These are phyloP conservation scores for Bothriochloa decipiens DNA, from an alignment of 176 grass and related monocot species.

Conservation along the genomic window DNA sequence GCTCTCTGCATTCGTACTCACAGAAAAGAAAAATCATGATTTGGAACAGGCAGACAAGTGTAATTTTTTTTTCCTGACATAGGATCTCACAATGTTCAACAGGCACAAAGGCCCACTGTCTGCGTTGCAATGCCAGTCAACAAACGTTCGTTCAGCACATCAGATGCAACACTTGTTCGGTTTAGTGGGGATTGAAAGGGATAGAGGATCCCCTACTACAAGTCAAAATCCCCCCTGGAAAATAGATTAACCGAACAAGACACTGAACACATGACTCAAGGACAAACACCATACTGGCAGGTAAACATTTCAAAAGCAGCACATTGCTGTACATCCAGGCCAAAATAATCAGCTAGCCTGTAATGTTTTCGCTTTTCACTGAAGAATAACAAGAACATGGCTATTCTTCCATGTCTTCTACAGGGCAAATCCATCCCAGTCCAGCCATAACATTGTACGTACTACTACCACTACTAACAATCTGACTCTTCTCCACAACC, in stretches of 20 bases:
- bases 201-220: too few species aligned
- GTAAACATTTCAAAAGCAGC: not conserved
- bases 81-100: not conserved
- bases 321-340: not conserved
- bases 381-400: conserved; percentile 16
- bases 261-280: too few species aligned
- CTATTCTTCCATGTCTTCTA: conserved; percentile 33
- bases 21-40: not conserved
- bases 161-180: not conserved
- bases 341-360: not conserved
- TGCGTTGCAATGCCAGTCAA: not conserved
- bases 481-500: conserved; percentile 17
- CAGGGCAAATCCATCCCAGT: conserved; percentile 19
- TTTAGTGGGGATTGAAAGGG: too few species aligned
- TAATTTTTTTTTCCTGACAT: not conserved
- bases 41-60: not conserved
- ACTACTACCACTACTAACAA: conserved; percentile 5
- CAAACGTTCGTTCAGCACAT: not conserved
- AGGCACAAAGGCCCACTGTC: not conserved
- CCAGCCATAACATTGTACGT: not conserved
- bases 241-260: too few species aligned
- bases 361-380: not conserved
- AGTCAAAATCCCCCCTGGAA: too few species aligned
- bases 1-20: not conserved
- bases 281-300: not conserved